Evolutionary conservation across 2,329 filamentous ascomycete species (phyloP), one percentile per base, ranked within the genome.

Genomic region (Pseudomassariella vexata): DNA sequence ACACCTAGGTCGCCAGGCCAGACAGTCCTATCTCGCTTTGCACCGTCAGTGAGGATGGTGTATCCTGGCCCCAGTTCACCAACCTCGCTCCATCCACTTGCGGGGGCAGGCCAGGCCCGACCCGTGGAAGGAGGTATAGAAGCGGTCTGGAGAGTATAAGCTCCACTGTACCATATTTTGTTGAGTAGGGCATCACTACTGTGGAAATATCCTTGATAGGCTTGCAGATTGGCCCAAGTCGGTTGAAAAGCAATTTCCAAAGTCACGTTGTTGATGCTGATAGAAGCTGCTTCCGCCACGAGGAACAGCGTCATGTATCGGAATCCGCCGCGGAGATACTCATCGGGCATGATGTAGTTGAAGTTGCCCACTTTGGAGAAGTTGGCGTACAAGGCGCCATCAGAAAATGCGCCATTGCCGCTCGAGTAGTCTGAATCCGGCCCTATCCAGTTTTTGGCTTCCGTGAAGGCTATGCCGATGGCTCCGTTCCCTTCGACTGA

Each of bases 1-100:
- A 74, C 71, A 2, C 65, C 63, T 63, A 75, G 72, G 40, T 77
- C 73, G 3, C 72, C 72, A 10, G 72, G 68, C 69, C 71, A 76
- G 3, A 76, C 66, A 5, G 71, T 55, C 11, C 68, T 59, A 39
- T 74, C 70, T 30, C 70, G 57, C 44, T 74, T 75, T 4, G 68
- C 66, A 3, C 70, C 70, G 42, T 74, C 70, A 10, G 48, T 50
- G 31, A 53, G 57, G 7, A 53, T 51, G 5, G 53, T 54, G 20
- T 46, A 36, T 3, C 52, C 52, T 23, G 41, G 43, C 7, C 53
- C 55, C 12, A 57, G 40, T 17, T 43, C 30, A 7, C 38, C 49
- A 27, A 44, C 46, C 14, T 54, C 52, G 6, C 34, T 22, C 54
- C 53, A 58, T 8, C 17, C 38, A 2, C 21, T 30, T 4, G 46